Percentiles rank a stretch among this genome's conserved stretches.
phyloP scores from a whole-genome alignment of 2,329 filamentous ascomycete genomes.

The Myriosclerotinia curreyana region DNA sequence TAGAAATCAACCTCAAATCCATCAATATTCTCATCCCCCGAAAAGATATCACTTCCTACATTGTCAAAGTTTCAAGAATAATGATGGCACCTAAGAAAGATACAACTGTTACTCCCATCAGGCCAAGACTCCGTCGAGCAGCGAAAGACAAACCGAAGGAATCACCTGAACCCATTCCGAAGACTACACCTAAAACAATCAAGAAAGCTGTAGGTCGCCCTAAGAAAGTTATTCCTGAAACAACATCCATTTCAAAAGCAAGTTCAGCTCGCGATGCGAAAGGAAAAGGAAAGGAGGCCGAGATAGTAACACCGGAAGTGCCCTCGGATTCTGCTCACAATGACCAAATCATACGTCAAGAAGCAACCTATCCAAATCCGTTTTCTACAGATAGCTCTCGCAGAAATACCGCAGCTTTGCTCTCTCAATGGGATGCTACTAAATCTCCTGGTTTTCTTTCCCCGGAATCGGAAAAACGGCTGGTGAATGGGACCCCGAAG shows the following conservation, averaged over 20 bases:
- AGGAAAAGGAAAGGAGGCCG: not conserved
- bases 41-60: not conserved
- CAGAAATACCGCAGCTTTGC: slow-evolving; percentile 9
- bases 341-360: slow-evolving; percentile 19
- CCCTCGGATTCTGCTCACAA: not conserved
- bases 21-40: not conserved
- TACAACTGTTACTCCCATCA: not conserved
- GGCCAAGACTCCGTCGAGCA: slow-evolving; percentile 6
- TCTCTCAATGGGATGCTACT: slow-evolving; percentile 9
- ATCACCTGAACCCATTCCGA: not conserved
- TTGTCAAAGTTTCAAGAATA: not conserved
- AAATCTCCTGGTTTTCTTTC: not conserved
- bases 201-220: not conserved
- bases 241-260: not conserved
- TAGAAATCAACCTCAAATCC: not conserved
- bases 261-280: not conserved
- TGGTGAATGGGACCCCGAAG: not conserved
- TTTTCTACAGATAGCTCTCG: slow-evolving; percentile 14
- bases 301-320: not conserved
- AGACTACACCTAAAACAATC: slow-evolving; percentile 3
- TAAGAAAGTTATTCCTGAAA: not conserved
- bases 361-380: slow-evolving; percentile 19
- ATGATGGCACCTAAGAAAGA: slow-evolving; percentile 11
- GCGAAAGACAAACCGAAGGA: slow-evolving; percentile 9
- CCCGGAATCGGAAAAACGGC: not conserved